Evolutionary conservation across 352 stramenopile species (phyloP), one percentile per base, ranked within the genome.

Genomic region (Pythium insidiosum): DNA sequence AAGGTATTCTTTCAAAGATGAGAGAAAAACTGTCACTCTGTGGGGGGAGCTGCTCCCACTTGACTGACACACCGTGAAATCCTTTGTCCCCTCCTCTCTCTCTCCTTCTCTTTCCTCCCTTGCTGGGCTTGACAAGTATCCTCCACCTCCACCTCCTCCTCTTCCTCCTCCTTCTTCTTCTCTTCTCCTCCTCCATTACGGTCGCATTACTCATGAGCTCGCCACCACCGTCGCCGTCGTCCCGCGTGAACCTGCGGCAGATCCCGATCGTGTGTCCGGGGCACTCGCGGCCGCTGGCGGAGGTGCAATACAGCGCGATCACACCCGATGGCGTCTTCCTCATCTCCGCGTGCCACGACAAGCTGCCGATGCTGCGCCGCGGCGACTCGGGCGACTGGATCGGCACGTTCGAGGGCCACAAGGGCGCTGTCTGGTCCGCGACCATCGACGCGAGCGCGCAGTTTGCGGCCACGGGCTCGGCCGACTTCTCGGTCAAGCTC

Each of bases 381-480:
- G 81, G 64, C 6, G 68, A 73, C 35, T 80, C 84, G 21, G 85
- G 85, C 40, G 73, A 96, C 63, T 99, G 96, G 96, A 98, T 99
- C 53, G 96, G 95, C 38, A 98, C 94, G 6, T 99, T 98, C 45
- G 68, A 89, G 21, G 96, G 96, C 36, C 96, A 99, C 69, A 99
- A 99, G 61, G 96, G 95, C 38, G 86, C 86, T 0, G 86, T 96
- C 0, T 97, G 86, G 86, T 90, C 68, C 39, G 93, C 85, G 37
- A 95, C 90, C 46, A 60, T 98, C 30, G 89, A 98, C 61, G 52
- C 60, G 0, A 62, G 75, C 5, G 87, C 70, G 5, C 72, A 73
- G 37, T 83, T 97, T 18, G 86, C 82, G 0, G 89, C 78, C 4
- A 97, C 94, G 10, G 95, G 86, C 10, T 94, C 70, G 39, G 95